Evolutionary conservation across 2,329 filamentous ascomycete genomes (phyloP).

Genomic region (Tetracladium maxilliforme): DNA sequence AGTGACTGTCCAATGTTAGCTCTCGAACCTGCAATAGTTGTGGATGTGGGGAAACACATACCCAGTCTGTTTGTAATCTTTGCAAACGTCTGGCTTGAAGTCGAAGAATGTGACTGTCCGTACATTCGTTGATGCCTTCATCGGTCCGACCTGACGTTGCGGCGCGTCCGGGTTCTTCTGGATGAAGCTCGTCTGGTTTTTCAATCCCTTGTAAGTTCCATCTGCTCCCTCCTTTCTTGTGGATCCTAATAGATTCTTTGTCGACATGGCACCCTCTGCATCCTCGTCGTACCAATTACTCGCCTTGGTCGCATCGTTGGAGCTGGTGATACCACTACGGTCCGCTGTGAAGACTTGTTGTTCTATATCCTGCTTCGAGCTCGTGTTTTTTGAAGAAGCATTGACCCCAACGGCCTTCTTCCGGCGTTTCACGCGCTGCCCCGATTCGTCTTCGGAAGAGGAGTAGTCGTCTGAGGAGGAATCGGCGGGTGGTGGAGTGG

Average conservation of each 20-base stretch:
- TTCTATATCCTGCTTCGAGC: conserved; percentile 25
- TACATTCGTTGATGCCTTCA: conserved; percentile 81
- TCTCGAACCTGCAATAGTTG: no score
- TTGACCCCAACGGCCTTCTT: conserved; percentile 56
- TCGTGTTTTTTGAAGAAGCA: conserved; percentile 38
- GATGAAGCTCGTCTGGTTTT: conserved; percentile 59
- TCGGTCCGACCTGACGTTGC: conserved; percentile 58
- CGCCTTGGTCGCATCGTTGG: conserved; percentile 80
- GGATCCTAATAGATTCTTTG: conserved; percentile 42
- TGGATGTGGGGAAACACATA: no score
- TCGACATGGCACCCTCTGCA: conserved; percentile 17
- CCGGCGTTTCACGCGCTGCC: conserved; percentile 64
- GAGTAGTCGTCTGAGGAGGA: conserved; percentile 48
- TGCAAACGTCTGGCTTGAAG: conserved; percentile 86
- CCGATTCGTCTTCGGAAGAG: conserved; percentile 63
- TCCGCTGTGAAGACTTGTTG: conserved; percentile 45
- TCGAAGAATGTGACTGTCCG: conserved; percentile 83
- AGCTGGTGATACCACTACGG: conserved; percentile 45
- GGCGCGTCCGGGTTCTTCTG: conserved; percentile 68
- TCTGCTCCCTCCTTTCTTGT: conserved; percentile 32
- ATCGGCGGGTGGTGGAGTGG: conserved; percentile 58
- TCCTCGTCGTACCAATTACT: conserved; percentile 81
- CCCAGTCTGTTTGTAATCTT: conserved; percentile 78
- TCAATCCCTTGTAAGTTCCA: conserved; percentile 64
- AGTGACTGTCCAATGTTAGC: no score